A percentile compares a stretch with the other conserved stretches of the same genome.
Evolutionary conservation across 139 green algal species (phyloP).

Genomic region (Asterochloris sp.): DNA sequence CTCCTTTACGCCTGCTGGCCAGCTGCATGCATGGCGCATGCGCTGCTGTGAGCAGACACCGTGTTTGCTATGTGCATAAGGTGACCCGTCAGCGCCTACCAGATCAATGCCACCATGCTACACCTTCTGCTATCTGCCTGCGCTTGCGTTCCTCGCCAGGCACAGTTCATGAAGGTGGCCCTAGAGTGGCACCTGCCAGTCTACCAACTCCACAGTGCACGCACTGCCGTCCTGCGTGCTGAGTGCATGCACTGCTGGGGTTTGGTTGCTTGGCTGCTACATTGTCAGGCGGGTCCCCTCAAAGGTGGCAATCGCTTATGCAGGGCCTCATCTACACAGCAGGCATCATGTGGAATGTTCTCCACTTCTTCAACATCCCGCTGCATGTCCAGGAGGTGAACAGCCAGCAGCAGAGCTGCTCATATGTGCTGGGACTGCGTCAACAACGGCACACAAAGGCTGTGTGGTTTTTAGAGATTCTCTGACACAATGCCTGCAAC

Average conservation of each 20-base stretch:
- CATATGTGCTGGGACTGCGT: background rate
- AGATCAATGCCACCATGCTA: background rate
- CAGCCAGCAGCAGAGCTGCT: background rate
- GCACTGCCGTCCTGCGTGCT: too few relatives aligned
- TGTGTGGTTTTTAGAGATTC: background rate
- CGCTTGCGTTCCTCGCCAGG: too few relatives aligned
- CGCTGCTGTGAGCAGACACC: too few relatives aligned
- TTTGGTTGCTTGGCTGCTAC: background rate
- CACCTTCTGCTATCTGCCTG: background rate
- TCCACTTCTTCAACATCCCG: conserved; percentile 87
- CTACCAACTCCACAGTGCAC: too few relatives aligned
- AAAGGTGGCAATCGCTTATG: background rate
- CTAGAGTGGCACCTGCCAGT: too few relatives aligned
- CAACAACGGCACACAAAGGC: background rate
- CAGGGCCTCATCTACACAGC: conserved; percentile 92
- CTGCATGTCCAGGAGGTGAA: conserved; percentile 88
- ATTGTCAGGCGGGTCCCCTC: background rate
- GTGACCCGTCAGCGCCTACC: too few relatives aligned
- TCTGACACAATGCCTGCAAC: background rate
- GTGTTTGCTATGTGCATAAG: too few relatives aligned
- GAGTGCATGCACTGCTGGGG: too few relatives aligned
- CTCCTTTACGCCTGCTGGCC: background rate
- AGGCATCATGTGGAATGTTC: conserved; percentile 78
- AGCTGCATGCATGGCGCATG: background rate
- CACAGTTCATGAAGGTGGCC: too few relatives aligned